Percentiles rank a stretch among this genome's conserved stretches.
These are phyloP conservation scores for Clavariopsis aquatica DNA, from an alignment of 495 filamentous ascomycete species.

Conservation along the genomic window DNA sequence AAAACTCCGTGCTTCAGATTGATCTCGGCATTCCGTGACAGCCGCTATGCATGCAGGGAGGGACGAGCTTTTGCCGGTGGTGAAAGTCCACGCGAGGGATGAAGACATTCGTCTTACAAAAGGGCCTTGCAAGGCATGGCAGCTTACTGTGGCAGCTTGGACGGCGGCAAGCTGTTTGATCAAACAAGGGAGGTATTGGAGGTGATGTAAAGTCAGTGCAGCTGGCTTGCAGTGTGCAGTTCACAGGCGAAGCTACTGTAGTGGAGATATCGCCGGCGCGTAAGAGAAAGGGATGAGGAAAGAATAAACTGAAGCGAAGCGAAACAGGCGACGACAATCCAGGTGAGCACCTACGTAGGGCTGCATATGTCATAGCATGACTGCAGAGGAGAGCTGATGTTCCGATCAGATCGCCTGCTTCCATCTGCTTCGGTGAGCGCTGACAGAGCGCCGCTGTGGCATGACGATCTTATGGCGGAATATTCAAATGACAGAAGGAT, in stretches of 20 bases:
- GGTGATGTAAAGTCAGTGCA: slow-evolving; percentile 13
- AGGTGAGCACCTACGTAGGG: not conserved
- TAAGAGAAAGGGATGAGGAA: not conserved
- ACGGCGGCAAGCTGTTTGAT: slow-evolving; percentile 3
- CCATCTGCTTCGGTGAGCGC: slow-evolving; percentile 3
- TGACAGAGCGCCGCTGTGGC: not conserved
- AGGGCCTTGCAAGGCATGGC: slow-evolving; percentile 3
- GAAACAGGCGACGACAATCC: not conserved
- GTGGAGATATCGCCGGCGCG: not conserved
- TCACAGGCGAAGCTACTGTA: not conserved
- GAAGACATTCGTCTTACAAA: not conserved
- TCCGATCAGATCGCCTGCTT: slow-evolving; percentile 2
- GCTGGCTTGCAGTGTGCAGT: not conserved
- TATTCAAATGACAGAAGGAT: not conserved
- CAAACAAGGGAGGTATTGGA: not conserved
- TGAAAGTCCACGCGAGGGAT: not conserved
- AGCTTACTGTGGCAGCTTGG: slow-evolving; percentile 8
- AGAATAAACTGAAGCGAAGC: not conserved
- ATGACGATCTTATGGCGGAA: not conserved
- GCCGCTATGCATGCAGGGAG: slow-evolving; percentile 11
- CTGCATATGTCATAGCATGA: not conserved
- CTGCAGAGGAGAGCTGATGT: slow-evolving; percentile 3
- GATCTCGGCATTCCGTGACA: slow-evolving; percentile 11
- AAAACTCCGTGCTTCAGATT: slow-evolving; percentile 26
- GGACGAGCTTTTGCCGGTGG: not conserved